These are phyloP conservation scores for Davidsoniella neocaledoniae DNA, from an alignment of 2,329 filamentous ascomycete genomes.

Conservation along the genomic window DNA sequence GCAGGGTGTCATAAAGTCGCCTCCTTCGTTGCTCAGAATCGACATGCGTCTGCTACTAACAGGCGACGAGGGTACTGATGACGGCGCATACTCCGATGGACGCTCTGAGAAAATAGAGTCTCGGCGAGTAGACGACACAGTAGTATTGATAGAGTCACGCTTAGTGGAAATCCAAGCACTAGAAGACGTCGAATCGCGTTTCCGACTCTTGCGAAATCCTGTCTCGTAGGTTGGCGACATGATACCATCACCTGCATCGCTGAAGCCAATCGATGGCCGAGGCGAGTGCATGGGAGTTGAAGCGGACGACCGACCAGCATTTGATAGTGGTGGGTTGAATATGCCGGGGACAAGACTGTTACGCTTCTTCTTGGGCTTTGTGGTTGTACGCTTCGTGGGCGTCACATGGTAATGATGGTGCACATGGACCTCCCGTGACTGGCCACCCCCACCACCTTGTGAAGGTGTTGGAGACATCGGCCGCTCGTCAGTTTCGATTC, in stretches of 20 bases:
- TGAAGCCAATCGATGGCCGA: constrained; percentile 2
- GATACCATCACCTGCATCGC: constrained; percentile 1
- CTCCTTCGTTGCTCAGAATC: constrained; percentile 7
- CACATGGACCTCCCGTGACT: constrained; percentile 67
- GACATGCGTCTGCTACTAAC: constrained; percentile 29
- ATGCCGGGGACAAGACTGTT: constrained; percentile 43
- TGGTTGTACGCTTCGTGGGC: constrained; percentile 37
- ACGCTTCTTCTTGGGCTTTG: constrained; percentile 57
- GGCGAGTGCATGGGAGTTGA: constrained; percentile 7
- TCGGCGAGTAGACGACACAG: constrained; percentile 35
- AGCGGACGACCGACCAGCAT: background rate
- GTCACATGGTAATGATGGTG: constrained; percentile 84
- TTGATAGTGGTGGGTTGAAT: constrained; percentile 32
- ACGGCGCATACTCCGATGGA: constrained; percentile 47
- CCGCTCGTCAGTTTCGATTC: background rate
- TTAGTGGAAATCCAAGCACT: constrained; percentile 7
- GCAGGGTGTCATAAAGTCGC: constrained; percentile 6
- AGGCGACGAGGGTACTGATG: constrained; percentile 69
- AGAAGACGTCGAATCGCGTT: constrained; percentile 34
- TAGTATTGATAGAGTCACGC: constrained; percentile 14
- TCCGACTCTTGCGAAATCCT: constrained; percentile 22
- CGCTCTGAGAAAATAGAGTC: constrained; percentile 41
- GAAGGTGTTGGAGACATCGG: constrained; percentile 8
- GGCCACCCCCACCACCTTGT: constrained; percentile 19
- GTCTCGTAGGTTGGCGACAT: constrained; percentile 3